Evolutionary conservation across 352 stramenopile species (phyloP), one percentile per base, ranked within the genome.

Genomic region (Achlya hypogyna): DNA sequence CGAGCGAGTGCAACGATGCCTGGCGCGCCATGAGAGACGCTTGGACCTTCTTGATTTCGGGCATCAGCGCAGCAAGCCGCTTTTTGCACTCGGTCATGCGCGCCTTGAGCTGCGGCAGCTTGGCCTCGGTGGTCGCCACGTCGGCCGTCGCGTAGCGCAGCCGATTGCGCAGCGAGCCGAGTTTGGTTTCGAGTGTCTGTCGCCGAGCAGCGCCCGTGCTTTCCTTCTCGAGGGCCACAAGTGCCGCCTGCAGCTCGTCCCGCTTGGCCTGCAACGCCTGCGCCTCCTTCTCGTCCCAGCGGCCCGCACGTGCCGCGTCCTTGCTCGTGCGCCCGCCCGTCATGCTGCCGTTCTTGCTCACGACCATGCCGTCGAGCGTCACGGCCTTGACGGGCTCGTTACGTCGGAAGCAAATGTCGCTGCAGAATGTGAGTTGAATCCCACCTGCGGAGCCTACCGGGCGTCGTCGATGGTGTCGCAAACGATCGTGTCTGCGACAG

Each of bases 341-440:
- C 95, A 99, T 99, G 72, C 96, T 98, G 53, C 96, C 97, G 43
- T 97, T 97, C 73, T 98, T 98, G 72, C 81, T 97, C 56, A 99
- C 97, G 51, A 99, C 91, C 74, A 96, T 95, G 23, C 97, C 97
- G 38, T 88, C 88, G 16, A 99, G 69, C 3, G 96, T 99, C 29
- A 97, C 91, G 16, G 86, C 86, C 62, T 95, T 95, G 10, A 95
- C 80, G 40, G 89, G 89, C 42, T 95, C 86, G 38, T 91, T 89
- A 43, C 88, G 81, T 14, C 66, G 71, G 54, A 93, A 95, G 52
- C 86, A 93, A 18, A 95, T 56, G 62, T 91, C 81, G 1, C 63
- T 70, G 35, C 5, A 66, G 12, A 25, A 27, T 35, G 2, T 28
- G 35, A 53, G 27, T 3, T 4, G 54, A n/a, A 66, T 63, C 16